Base-by-base conservation (phyloP, 106 monocot genomes). In the Xerophyta viscosa region DNA sequence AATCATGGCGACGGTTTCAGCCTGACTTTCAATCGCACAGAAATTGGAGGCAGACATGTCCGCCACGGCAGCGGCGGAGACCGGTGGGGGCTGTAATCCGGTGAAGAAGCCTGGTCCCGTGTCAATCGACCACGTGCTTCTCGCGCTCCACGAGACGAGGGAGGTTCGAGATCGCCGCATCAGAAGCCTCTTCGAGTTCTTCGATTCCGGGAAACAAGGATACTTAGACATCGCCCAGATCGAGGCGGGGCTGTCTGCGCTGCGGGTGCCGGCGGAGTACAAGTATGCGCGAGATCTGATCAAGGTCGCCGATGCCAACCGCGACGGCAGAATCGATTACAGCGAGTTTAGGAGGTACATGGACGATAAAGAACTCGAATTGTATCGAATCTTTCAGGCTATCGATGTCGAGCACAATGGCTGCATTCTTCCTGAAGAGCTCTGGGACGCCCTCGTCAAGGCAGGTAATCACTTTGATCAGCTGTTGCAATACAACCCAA, bases 381-480 rank as follows among this genome's bases (percentile, higher is more conserved):
- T 89, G n/a, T 98, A 98, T 63, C 61, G 86, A 31, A 98, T 98
- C 50, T 98, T 98, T 49, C 86, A 90, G 74, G 74, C 78, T 0
- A 98, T 98, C 15, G 96, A 98, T 23, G 89, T 82, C 18, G 85
- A 89, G 76, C 96, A 98, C 41, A 98, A 82, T 43, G 89, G 85
- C 3, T 86, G 96, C 67, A 98, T 98, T 48, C 68, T 89, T 11
- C 96, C 96, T 0, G 96, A 89, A 71, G 89, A 89, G 68, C 78
- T 98, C 21, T 81, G 73, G 76, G 89, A 85, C 55, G 96, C 96
- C 5, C 96, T 98, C 57, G 74, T 75, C 41, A 89, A 79, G 77
- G 82, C 85, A 36, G 96, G 96, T 98, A 90, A 48, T 41, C 11
- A 6, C 11, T 6, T 33, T 33, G 33, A n/a, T n/a, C n/a, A n/a